Conservation (phyloP, 495 filamentous ascomycete species). For the Penicillium arizonense region DNA sequence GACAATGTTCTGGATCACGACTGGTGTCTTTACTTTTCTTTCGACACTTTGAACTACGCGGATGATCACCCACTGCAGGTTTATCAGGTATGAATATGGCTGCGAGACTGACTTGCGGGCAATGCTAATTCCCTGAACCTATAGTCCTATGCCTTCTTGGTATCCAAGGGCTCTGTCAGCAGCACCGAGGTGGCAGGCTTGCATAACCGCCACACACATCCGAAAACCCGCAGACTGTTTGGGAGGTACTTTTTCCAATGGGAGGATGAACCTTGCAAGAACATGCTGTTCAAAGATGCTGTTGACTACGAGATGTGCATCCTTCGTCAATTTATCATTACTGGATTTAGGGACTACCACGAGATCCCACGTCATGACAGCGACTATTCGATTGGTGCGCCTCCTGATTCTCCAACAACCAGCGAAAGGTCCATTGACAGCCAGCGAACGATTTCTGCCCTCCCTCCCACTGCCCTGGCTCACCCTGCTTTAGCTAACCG, state of each 20-base stretch:
- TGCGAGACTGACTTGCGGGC: neutral
- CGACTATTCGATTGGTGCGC: neutral
- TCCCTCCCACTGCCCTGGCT: too few species aligned
- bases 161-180: neutral
- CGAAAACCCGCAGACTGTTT: neutral
- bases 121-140: neutral
- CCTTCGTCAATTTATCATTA: conserved; percentile 3
- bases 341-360: neutral
- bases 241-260: conserved; percentile 10
- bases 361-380: too few species aligned
- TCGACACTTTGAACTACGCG: conserved; percentile 18
- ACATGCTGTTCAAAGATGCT: neutral
- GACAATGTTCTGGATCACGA: conserved; percentile 3
- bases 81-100: conserved; percentile 1
- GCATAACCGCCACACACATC: neutral
- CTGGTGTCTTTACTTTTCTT: conserved; percentile 21
- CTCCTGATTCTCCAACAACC: neutral
- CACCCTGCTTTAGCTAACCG: too few species aligned
- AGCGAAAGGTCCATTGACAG: too few species aligned
- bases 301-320: conserved; percentile 6
- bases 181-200: neutral
- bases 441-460: too few species aligned
- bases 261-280: neutral
- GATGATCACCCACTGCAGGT: neutral
- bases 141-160: conserved; percentile 9